Evolutionary conservation across 2,329 filamentous ascomycete genomes (phyloP), one percentile per base, ranked within the genome.

Genomic region (Fonsecaea nubica): DNA sequence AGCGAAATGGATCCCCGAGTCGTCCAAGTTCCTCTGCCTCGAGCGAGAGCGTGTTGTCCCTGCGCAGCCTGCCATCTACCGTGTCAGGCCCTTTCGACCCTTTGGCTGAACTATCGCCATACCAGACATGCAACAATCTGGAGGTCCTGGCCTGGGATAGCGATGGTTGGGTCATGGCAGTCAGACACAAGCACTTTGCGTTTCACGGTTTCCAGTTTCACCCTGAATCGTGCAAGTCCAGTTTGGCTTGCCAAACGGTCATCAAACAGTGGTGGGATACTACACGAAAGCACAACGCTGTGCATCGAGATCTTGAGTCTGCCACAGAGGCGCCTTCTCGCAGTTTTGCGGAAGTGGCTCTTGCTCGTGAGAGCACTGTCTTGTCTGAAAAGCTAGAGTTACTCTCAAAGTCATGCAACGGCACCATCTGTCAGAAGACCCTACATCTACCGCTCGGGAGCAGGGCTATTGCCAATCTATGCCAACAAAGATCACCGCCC

Each of bases 141-240:
- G 73, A 85, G 35, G 85, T 89, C 8, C 77, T 91, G 65, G 89
- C 89, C 0, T 92, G 89, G 89, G 80, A 78, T 38, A 73, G 76
- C 12, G 83, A 85, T 69, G 75, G 77, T 68, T 88, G 88, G 69
- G 84, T 95, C n/a, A 96, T 96, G 92, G 91, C 86, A 0, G 87
- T 89, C 15, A 86, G 84, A 69, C 92, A 96, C 76, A 79, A 76
- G 18, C 75, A 70, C 0, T 89, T 87, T 70, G 93, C 93, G 0
- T 91, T 94, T 69, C 96, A 91, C 89, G 93, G 91, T 0, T 83
- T 97, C 18, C 93, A 97, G 75, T 97, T 95, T 73, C 93, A 97
- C 74, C 93, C 93, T 0, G 93, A 97, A 77, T 96, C 92, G 0
- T 96, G 92, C 76, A 96, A 93, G 3, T 90, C 92, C 45, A 79